Percentiles rank a stretch among this genome's conserved stretches.
phyloP scores from a whole-genome alignment of 257 asterid genomes.

The Schizonepeta tenuifolia region DNA sequence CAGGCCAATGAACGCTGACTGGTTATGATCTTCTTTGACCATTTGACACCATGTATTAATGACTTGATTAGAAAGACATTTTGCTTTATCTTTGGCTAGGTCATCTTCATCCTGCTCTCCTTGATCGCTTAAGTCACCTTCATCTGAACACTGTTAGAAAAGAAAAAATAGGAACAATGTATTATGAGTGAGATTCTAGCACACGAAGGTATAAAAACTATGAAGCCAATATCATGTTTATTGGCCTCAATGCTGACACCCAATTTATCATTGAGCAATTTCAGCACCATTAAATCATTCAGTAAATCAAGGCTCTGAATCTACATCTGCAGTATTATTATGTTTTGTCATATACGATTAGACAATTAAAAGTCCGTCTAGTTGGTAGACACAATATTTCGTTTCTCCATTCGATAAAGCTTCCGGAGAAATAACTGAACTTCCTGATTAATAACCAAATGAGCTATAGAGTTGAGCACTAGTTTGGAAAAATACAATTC shows the following conservation, averaged over 20 bases:
- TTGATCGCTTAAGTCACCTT: slow-evolving; percentile 58
- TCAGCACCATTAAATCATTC: slow-evolving; percentile 2
- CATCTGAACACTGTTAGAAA: slow-evolving; percentile 70
- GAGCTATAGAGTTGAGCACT: neutral
- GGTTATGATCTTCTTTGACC: slow-evolving; percentile 57
- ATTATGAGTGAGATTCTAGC: slow-evolving; percentile 13
- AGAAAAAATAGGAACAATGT: slow-evolving; percentile 7
- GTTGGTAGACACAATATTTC: neutral
- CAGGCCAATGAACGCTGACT: slow-evolving; percentile 59
- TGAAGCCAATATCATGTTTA: slow-evolving; percentile 2
- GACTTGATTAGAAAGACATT: slow-evolving; percentile 52
- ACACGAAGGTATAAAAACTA: neutral
- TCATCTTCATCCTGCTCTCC: slow-evolving; percentile 53
- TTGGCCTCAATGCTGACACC: slow-evolving; percentile 4
- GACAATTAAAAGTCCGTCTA: slow-evolving; percentile 8
- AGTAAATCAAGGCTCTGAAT: slow-evolving; percentile 20
- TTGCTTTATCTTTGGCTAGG: slow-evolving; percentile 42
- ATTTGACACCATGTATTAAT: slow-evolving; percentile 65
- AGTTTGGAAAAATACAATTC: neutral
- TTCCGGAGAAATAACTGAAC: neutral
- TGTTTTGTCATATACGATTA: neutral
- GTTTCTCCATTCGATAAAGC: slow-evolving; percentile 6
- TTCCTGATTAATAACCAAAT: slow-evolving; percentile 1
- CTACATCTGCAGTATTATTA: slow-evolving; percentile 23
- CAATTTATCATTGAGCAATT: slow-evolving; percentile 23